phyloP scores from a whole-genome alignment of 345 rosid species.

The Salix brachista region DNA sequence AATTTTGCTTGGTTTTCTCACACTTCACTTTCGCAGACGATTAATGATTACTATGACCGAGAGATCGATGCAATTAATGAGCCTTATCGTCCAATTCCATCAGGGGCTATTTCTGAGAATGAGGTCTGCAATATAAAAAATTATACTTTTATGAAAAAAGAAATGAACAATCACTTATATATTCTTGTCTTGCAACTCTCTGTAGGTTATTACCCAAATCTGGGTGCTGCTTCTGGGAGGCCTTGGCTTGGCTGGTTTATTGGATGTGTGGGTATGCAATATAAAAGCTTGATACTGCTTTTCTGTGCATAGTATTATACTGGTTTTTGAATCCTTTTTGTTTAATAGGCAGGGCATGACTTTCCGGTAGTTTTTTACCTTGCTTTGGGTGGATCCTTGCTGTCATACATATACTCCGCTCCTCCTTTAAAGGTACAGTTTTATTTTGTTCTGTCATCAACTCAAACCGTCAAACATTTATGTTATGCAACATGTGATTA shows the following conservation, averaged over 20 bases:
- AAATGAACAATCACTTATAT: background rate
- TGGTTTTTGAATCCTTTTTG: constrained; percentile 22
- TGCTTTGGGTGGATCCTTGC: constrained; percentile 92
- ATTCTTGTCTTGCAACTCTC: constrained; percentile 12
- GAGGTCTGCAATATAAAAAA: constrained; percentile 47
- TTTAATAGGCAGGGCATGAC: constrained; percentile 79
- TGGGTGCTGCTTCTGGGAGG: constrained; percentile 88
- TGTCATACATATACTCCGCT: constrained; percentile 95
- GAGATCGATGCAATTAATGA: constrained; percentile 97
- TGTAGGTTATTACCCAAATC: constrained; percentile 82
- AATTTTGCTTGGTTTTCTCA: constrained; percentile 8
- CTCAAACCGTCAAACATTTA: constrained; percentile 2
- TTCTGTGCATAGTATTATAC: constrained; percentile 3
- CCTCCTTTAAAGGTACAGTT: constrained; percentile 83
- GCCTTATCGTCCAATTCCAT: constrained; percentile 97
- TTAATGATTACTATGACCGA: constrained; percentile 95
- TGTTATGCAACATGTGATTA: constrained; percentile 11
- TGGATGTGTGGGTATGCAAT: constrained; percentile 88
- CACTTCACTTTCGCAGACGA: constrained; percentile 47
- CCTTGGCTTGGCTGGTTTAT: constrained; percentile 68
- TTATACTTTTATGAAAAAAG: background rate
- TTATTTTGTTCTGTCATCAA: constrained; percentile 14
- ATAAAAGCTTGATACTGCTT: constrained; percentile 3
- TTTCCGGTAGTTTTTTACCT: constrained; percentile 74
- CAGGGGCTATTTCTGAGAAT: constrained; percentile 84